phyloP scores from a whole-genome alignment of 441 rosid species.

The Gossypium davidsonii region DNA sequence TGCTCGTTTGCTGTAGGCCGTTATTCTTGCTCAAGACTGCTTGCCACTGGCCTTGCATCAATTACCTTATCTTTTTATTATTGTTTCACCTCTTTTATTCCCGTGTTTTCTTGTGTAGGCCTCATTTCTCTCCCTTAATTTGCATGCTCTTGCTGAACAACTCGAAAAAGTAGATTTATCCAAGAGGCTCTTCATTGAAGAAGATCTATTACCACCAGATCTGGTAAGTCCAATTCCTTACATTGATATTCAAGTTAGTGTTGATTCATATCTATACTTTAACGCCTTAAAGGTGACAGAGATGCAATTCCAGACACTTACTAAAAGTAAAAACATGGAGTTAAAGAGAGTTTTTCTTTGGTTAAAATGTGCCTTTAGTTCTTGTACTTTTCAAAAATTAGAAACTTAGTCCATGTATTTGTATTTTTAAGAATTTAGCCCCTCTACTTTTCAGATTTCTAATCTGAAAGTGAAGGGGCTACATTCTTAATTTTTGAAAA shows the following conservation, averaged over 20 bases:
- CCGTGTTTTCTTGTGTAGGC: conserved; percentile 31
- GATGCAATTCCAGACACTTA: neutral
- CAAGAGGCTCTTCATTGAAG: conserved; percentile 62
- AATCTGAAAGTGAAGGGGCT: too few species aligned
- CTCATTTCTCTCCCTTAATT: conserved; percentile 56
- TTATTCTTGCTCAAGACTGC: neutral
- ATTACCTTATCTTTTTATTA: neutral
- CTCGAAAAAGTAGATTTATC: conserved; percentile 58
- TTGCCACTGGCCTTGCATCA: neutral
- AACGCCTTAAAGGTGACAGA: neutral
- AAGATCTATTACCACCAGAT: conserved; percentile 57
- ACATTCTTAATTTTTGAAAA: too few species aligned
- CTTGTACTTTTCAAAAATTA: too few species aligned
- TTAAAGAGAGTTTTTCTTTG: neutral
- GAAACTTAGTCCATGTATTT: too few species aligned
- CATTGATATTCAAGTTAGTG: neutral
- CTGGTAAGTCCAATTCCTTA: conserved; percentile 33
- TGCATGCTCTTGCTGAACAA: conserved; percentile 51
- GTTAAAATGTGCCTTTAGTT: too few species aligned
- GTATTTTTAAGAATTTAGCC: too few species aligned
- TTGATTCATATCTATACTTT: neutral
- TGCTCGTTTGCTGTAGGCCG: neutral
- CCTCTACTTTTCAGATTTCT: too few species aligned
- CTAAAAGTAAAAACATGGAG: neutral
- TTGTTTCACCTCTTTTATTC: neutral